Conservation (phyloP, 139 green algal species). For the Trebouxia sp. region DNA sequence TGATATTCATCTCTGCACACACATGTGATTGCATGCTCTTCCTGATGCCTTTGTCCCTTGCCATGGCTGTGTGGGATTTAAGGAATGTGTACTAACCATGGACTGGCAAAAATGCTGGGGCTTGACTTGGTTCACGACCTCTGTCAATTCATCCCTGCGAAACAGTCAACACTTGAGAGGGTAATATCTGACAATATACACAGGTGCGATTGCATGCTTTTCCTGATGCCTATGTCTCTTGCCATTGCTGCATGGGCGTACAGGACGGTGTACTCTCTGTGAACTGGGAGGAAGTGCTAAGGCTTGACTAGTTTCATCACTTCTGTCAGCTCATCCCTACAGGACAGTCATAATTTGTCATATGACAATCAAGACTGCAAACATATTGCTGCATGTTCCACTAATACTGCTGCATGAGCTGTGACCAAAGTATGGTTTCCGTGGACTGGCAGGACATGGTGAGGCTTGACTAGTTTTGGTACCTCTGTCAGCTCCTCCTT, state of each 20-base stretch:
- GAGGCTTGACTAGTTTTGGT: conserved; percentile 57
- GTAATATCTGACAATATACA: no score
- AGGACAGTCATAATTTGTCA: not conserved
- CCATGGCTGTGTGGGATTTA: no score
- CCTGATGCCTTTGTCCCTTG: no score
- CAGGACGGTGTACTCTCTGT: conserved; percentile 97
- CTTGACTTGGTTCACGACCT: conserved; percentile 87
- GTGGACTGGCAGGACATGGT: not conserved
- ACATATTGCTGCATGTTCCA: no score
- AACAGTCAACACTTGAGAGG: no score
- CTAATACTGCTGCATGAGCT: not conserved
- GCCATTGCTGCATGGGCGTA: conserved; percentile 89
- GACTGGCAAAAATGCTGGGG: no score
- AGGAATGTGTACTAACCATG: no score
- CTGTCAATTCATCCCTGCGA: conserved; percentile 77
- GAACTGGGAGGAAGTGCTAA: conserved; percentile 98
- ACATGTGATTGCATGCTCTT: no score
- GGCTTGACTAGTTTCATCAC: conserved; percentile 89
- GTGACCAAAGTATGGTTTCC: not conserved
- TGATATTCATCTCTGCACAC: no score
- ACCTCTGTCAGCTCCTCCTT: conserved; percentile 83
- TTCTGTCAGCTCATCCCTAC: conserved; percentile 84
- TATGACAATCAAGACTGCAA: no score
- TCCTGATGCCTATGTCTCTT: conserved; percentile 40
- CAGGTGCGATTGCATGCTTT: no score